A percentile compares a stretch with the other conserved stretches of the same genome.
phyloP scores from a whole-genome alignment of 2,329 filamentous ascomycete genomes.

The Beauveria medogensis region DNA sequence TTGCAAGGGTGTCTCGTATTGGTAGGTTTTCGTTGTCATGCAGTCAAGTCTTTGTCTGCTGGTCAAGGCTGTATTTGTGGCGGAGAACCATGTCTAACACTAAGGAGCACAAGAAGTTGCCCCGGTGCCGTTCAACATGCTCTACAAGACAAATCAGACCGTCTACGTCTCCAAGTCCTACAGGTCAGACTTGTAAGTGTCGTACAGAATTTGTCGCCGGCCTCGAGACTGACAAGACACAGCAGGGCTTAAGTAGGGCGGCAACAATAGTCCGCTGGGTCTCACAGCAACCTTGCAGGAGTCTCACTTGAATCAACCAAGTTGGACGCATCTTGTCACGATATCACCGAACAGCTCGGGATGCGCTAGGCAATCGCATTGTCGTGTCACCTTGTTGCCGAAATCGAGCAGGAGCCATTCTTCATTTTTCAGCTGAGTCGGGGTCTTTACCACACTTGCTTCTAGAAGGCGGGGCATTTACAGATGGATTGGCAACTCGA shows the following conservation, averaged over 20 bases:
- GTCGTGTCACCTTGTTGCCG: constrained; percentile 1
- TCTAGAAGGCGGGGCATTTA: constrained; percentile 10
- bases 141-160: background rate
- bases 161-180: background rate
- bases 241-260: background rate
- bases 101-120: background rate
- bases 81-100: background rate
- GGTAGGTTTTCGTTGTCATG: background rate
- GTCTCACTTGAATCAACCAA: background rate
- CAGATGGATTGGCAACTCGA: background rate
- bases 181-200: background rate
- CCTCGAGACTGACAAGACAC: background rate
- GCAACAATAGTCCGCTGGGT: background rate
- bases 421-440: constrained; percentile 11
- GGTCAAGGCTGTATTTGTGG: background rate
- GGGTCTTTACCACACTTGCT: constrained; percentile 4
- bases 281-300: constrained; percentile 1
- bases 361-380: constrained; percentile 1
- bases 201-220: background rate
- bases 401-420: constrained; percentile 1
- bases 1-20: background rate
- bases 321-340: background rate
- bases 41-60: background rate
- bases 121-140: background rate
- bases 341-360: background rate